Base-by-base conservation (phyloP, 2,329 filamentous ascomycete genomes). In the Aureobasidium namibiae region DNA sequence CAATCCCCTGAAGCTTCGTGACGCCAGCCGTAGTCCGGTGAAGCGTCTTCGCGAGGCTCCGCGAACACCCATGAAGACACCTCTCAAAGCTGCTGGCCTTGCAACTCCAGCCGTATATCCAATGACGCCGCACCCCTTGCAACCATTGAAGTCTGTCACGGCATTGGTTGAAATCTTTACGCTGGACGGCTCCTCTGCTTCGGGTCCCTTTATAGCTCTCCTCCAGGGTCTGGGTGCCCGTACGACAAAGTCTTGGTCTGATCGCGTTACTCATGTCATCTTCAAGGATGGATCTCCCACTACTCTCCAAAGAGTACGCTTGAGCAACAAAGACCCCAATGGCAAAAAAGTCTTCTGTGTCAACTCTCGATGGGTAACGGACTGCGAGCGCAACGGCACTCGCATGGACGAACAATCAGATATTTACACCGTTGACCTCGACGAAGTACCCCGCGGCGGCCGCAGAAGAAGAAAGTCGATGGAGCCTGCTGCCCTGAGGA, bases 241-340 rank as follows among this genome's bases (percentile, higher is more conserved):
- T 56, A 71, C 70, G 0, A 70, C 68, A 11, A 70, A 69, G 60
- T 65, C 63, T 5, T 72, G 69, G 67, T 69, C 62, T 52, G 70
- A 72, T n/a, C 65, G 67, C 24, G 64, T 72, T 21, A 72, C 70
- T 3, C 71, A 73, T 42, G 67, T 73, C 11, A 64, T 73, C 42
- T 73, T 69, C 69, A 73, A 73, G 56, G 70, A 73, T 46, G 71
- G 71, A 7, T 69, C 69, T 18, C 70, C 70, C 1, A 67, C 66
- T 4, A 69, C 68, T 2, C 63, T 73, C 11, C 67, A 71, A 50
- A 65, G 65, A 23, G 66, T 73, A 9, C 65, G 67, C 2, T 34
- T 68, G 2, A 67, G 68, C 63, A 70, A 72, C 63, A 68, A 69
- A 52, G 66, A 68, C 14, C 41, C 62, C 24, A 21, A 64, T 62